These are phyloP conservation scores for Stramenopiles sp. DNA, from an alignment of 352 stramenopile genomes.

Conservation along the genomic window DNA sequence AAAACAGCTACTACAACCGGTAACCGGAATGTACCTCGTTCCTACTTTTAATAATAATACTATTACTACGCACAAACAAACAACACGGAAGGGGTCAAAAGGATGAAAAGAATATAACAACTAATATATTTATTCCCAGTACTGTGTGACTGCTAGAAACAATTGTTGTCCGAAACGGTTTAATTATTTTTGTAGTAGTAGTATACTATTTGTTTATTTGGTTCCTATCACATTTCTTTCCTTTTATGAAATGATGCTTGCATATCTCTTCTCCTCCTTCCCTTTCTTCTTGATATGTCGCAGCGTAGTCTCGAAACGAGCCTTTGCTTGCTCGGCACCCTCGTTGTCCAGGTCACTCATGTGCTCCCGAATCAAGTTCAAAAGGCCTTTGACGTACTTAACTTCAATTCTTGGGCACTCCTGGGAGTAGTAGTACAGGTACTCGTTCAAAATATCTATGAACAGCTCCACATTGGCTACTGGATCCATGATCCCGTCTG, in stretches of 20 bases:
- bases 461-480: slow-evolving; percentile 74
- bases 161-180: too few relatives aligned
- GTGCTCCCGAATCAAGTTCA: slow-evolving; percentile 28
- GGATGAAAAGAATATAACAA: too few relatives aligned
- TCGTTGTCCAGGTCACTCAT: background rate
- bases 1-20: too few relatives aligned
- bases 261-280: slow-evolving; percentile 26
- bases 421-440: slow-evolving; percentile 79
- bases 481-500: slow-evolving; percentile 49
- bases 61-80: too few relatives aligned
- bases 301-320: background rate
- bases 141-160: too few relatives aligned
- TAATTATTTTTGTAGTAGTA: slow-evolving; percentile 87
- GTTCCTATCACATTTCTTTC: background rate
- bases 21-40: too few relatives aligned
- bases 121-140: too few relatives aligned
- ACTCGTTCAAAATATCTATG: slow-evolving; percentile 69
- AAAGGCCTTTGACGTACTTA: slow-evolving; percentile 44
- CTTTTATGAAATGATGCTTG: background rate
- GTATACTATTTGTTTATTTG: slow-evolving; percentile 44
- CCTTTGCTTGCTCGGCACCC: background rate
- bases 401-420: slow-evolving; percentile 40
- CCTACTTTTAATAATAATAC: too few relatives aligned
- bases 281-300: background rate
- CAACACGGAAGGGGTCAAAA: too few relatives aligned